Evolutionary conservation across 2,329 filamentous ascomycete genomes (phyloP), one percentile per base, ranked within the genome.

Genomic region (Sclerotinia spermophila): DNA sequence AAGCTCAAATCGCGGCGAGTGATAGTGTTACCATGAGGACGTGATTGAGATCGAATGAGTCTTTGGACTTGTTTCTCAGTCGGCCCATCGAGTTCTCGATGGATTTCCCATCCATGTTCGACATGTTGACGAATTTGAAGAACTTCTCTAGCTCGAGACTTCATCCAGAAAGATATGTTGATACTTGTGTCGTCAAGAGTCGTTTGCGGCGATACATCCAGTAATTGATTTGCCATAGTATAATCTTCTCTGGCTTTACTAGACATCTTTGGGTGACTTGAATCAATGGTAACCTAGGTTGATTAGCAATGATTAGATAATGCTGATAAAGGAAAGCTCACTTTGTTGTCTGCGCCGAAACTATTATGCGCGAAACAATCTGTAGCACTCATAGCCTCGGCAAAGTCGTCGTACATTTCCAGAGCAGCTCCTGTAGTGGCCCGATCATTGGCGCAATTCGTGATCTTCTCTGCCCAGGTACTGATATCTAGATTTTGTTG

Each of bases 311-410:
- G 30, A 59, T 42, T 33, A 15, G 42, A 69, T 21, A 35, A 24
- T 73, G 35, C 35, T 48, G 38, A 35, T 33, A 13, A 27, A 51
- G 2, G 58, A 51, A 48, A 27, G 58, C 72, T 71, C 74, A 78
- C 77, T 69, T 77, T 68, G 35, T 77, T 73, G 15, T 76, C 72
- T 64, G 68, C 40, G 27, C 74, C 76, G 72, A 79, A 78, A 33
- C 73, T 71, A 5, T 70, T 67, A 40, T 71, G 71, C 40, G 78
- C 77, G 76, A 84, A 87, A 2, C 90, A 71, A 79, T 96, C 92
- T 30, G 88, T 85, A 53, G 85, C 85, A 78, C 92, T 94, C 80
- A 92, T 82, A 1, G 84, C 81, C 13, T 89, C 86, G 17, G 84
- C 81, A 72, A 89, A 87, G 1, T 80, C 78, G 27, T 87, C 86